phyloP scores from a whole-genome alignment of 2,329 filamentous ascomycete genomes.

The Colletotrichum agaves region DNA sequence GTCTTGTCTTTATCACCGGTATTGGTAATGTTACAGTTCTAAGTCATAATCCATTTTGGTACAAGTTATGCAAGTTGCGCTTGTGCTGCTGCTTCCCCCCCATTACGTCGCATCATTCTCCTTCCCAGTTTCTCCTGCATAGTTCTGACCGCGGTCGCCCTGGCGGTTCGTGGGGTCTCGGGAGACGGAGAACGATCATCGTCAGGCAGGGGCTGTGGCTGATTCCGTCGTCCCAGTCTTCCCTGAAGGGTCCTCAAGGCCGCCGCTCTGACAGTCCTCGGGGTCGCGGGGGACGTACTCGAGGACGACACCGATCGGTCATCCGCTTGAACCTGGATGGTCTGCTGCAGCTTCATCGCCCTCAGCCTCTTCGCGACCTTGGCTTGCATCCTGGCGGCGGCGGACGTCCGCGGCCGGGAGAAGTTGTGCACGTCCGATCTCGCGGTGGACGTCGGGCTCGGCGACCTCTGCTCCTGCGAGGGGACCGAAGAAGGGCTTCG shows the following conservation, averaged over 20 bases:
- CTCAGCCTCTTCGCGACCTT: conserved; percentile 19
- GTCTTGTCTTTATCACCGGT: neutral
- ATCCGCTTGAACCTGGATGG: neutral
- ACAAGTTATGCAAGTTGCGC: neutral
- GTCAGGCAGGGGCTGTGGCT: neutral
- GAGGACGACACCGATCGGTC: neutral
- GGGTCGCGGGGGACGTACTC: neutral
- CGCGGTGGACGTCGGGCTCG: neutral
- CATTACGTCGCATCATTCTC: conserved; percentile 21
- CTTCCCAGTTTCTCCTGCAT: conserved; percentile 21
- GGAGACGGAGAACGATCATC: neutral
- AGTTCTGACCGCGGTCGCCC: conserved; percentile 10
- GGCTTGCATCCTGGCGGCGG: conserved; percentile 30
- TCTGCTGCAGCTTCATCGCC: conserved; percentile 8
- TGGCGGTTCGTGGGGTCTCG: neutral
- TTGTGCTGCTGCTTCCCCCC: neutral
- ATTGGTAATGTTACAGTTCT: neutral
- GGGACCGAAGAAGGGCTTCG: neutral
- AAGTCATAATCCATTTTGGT: neutral
- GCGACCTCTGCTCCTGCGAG: neutral
- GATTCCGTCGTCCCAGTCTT: conserved; percentile 16
- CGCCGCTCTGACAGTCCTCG: conserved; percentile 8
- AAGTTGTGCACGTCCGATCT: conserved; percentile 24
- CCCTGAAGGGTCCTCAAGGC: conserved; percentile 14
- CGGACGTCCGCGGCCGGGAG: conserved; percentile 25